These are phyloP conservation scores for Talaromyces borbonicus DNA, from an alignment of 495 filamentous ascomycete species.

Conservation along the genomic window DNA sequence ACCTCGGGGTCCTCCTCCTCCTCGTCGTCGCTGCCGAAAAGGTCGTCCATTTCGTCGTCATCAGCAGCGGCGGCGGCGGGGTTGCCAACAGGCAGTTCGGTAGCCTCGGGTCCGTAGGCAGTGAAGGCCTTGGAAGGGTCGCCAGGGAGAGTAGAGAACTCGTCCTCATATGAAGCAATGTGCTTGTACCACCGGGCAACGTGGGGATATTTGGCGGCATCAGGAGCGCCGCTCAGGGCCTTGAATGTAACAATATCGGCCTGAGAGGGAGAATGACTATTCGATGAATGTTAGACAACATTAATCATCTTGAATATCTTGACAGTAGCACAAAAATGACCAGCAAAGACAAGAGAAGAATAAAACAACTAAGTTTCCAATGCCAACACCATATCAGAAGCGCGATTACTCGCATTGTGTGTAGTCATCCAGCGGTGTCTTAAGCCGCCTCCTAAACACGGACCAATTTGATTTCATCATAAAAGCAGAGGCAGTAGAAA, in stretches of 20 bases:
- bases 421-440: slow-evolving; percentile 90
- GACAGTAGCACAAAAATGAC: slow-evolving; percentile 6
- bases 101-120: slow-evolving; percentile 79
- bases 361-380: no score
- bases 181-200: slow-evolving; percentile 98
- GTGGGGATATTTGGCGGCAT: slow-evolving; percentile 79
- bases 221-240: slow-evolving; percentile 65
- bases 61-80: slow-evolving; percentile 65
- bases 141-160: slow-evolving; percentile 84
- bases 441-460: slow-evolving; percentile 99
- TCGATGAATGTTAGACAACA: slow-evolving; percentile 22
- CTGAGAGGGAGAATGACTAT: slow-evolving; percentile 76
- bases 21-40: slow-evolving; percentile 82
- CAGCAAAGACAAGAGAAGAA: slow-evolving; percentile 15
- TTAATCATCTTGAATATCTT: slow-evolving; percentile 6
- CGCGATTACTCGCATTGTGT: slow-evolving; percentile 69
- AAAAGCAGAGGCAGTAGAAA: slow-evolving; percentile 15
- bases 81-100: slow-evolving; percentile 64
- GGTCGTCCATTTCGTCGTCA: slow-evolving; percentile 78
- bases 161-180: slow-evolving; percentile 79
- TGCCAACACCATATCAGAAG: slow-evolving; percentile 53
- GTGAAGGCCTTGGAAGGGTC: slow-evolving; percentile 82
- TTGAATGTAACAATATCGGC: slow-evolving; percentile 95
- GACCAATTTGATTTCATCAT: slow-evolving; percentile 95
- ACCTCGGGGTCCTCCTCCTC: slow-evolving; percentile 86